Evolutionary conservation across 768 basidiomycete genomes (phyloP).

Genomic region (Phanerodontia chrysosporium): DNA sequence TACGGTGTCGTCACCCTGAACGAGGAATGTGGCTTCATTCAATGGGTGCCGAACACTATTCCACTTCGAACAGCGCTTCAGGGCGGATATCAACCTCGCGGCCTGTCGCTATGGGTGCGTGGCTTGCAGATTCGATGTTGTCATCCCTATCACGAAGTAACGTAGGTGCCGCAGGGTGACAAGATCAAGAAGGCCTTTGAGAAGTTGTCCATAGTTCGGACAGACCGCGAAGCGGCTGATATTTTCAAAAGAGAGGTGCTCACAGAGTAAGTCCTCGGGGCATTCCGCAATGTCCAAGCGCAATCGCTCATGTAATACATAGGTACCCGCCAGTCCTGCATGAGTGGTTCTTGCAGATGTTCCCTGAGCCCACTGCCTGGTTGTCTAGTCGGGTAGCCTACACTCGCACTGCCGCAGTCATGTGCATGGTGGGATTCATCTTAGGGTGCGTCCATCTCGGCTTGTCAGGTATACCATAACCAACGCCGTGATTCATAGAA

Average conservation of each 20-base stretch:
- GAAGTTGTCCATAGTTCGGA: conserved; percentile 41
- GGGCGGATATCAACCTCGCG: conserved; percentile 58
- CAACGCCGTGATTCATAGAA: conserved; percentile 36
- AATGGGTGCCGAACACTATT: conserved; percentile 96
- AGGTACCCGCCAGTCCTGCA: conserved; percentile 88
- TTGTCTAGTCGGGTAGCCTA: conserved; percentile 83
- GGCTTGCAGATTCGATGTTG: not conserved
- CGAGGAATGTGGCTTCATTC: conserved; percentile 95
- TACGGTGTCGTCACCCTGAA: conserved; percentile 98
- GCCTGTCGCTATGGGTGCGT: conserved; percentile 40
- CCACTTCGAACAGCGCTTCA: conserved; percentile 74
- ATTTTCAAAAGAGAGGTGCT: conserved; percentile 54
- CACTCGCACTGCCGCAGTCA: conserved; percentile 88
- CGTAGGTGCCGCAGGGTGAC: not conserved
- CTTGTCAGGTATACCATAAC: not conserved
- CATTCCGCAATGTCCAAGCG: not conserved
- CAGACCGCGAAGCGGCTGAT: conserved; percentile 46
- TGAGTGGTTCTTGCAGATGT: conserved; percentile 96
- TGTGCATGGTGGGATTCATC: conserved; percentile 98
- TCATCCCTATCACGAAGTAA: not conserved
- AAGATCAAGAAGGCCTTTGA: conserved; percentile 27
- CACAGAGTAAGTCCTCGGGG: conserved; percentile 39
- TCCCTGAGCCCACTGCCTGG: conserved; percentile 96
- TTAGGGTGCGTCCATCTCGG: conserved; percentile 62
- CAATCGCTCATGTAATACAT: not conserved